Conservation (phyloP, 73 alveolate genomes). For the Blepharisma stoltei region DNA sequence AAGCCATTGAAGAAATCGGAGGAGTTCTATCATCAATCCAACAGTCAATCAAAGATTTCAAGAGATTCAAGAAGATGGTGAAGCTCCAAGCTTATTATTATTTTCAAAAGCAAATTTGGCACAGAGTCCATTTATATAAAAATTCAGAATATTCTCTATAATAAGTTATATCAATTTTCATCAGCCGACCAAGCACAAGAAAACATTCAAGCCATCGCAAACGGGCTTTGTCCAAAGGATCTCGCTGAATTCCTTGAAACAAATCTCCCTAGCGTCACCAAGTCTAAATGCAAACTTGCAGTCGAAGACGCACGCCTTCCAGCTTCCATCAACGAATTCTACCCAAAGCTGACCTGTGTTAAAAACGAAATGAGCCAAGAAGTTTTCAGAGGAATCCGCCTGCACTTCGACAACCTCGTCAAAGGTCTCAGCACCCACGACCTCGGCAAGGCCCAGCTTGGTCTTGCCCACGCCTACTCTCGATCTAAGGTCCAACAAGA, state of each 20-base stretch:
- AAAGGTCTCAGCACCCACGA: conserved; percentile 78
- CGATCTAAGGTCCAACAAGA: conserved; percentile 87
- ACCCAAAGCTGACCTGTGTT: conserved; percentile 25
- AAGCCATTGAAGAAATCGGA: conserved; percentile 27
- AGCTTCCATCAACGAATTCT: conserved; percentile 48
- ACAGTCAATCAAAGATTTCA: conserved; percentile 42
- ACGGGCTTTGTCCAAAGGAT: conserved; percentile 51
- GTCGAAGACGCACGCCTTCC: conserved; percentile 56
- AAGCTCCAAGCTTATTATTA: conserved; percentile 60
- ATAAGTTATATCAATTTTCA: conserved; percentile 66
- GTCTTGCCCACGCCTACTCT: conserved; percentile 93
- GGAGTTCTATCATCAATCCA: conserved; percentile 35
- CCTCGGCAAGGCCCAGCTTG: conserved; percentile 82
- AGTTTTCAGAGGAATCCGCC: conserved; percentile 76
- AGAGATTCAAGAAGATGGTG: conserved; percentile 64
- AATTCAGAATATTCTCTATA: too few relatives aligned
- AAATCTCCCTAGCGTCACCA: conserved; percentile 64
- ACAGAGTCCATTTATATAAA: too few relatives aligned
- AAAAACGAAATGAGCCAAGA: conserved; percentile 63
- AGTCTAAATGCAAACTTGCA: conserved; percentile 60
- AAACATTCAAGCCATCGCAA: conserved; percentile 53
- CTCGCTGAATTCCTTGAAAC: conserved; percentile 64
- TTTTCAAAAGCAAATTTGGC: too few relatives aligned
- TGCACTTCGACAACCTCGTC: conserved; percentile 63
- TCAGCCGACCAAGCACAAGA: conserved; percentile 70